A percentile compares a stretch with the other conserved stretches of the same genome.
Conservation (phyloP, 2,329 filamentous ascomycete genomes). For the Penicillium palitans region DNA sequence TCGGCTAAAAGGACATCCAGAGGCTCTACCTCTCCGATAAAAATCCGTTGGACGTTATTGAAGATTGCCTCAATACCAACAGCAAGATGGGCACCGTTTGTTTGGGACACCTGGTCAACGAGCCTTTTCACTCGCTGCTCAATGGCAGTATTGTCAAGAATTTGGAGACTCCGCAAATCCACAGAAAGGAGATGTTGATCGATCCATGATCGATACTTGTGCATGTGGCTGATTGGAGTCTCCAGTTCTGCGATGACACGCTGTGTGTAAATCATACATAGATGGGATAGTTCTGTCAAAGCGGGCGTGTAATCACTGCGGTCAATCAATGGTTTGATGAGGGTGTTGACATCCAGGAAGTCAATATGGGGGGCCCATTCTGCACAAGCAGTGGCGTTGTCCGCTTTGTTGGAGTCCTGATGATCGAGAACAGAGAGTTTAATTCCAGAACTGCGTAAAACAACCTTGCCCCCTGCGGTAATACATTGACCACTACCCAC, state of each 20-base stretch:
- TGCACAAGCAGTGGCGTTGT: slow-evolving; percentile 1
- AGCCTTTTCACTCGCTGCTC: slow-evolving; percentile 1
- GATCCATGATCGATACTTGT: slow-evolving; percentile 16
- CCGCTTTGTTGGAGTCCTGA: neutral
- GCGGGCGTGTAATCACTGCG: slow-evolving; percentile 5
- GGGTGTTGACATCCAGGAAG: slow-evolving; percentile 11
- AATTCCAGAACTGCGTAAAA: slow-evolving; percentile 8
- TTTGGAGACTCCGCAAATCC: slow-evolving; percentile 2
- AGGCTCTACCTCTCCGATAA: slow-evolving; percentile 15
- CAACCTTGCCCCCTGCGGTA: slow-evolving; percentile 7
- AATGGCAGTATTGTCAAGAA: slow-evolving; percentile 4
- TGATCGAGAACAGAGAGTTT: slow-evolving; percentile 10
- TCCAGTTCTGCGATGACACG: slow-evolving; percentile 1
- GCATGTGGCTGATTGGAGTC: slow-evolving; percentile 11
- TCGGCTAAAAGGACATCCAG: slow-evolving; percentile 24
- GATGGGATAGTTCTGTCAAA: slow-evolving; percentile 10
- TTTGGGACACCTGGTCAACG: slow-evolving; percentile 2
- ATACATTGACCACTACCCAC: slow-evolving; percentile 10
- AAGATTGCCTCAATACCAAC: slow-evolving; percentile 9
- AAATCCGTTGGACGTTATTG: slow-evolving; percentile 9
- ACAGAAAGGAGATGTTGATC: slow-evolving; percentile 1
- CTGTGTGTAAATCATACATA: slow-evolving; percentile 18
- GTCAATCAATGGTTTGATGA: slow-evolving; percentile 15
- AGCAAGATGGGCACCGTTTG: neutral
- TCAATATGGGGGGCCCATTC: slow-evolving; percentile 21